A percentile compares a stretch with the other conserved stretches of the same genome.
Conservation (phyloP, 2,329 filamentous ascomycete genomes). For the Alternaria ventricosa region DNA sequence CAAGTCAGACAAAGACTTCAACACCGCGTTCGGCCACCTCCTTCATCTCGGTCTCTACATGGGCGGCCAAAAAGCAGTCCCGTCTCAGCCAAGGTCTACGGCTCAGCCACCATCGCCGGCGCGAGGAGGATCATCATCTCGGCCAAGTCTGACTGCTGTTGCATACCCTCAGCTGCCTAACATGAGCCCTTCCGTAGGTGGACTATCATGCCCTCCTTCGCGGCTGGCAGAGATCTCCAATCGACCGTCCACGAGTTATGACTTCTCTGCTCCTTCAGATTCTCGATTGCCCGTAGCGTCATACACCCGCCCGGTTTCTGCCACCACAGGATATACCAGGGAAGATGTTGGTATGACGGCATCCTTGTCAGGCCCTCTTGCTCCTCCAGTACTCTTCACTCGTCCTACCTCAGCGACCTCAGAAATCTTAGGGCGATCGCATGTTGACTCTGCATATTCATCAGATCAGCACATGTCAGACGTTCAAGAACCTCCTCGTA, state of each 20-base stretch:
- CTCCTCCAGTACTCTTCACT: slow-evolving; percentile 35
- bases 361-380: slow-evolving; percentile 20
- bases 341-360: not conserved
- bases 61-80: slow-evolving; percentile 18
- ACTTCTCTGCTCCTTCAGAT: slow-evolving; percentile 11
- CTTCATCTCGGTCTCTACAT: slow-evolving; percentile 42
- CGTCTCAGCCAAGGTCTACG: slow-evolving; percentile 15
- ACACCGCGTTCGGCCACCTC: slow-evolving; percentile 42
- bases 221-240: slow-evolving; percentile 32
- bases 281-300: slow-evolving; percentile 17
- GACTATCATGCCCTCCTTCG: slow-evolving; percentile 36
- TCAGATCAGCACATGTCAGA: slow-evolving; percentile 3
- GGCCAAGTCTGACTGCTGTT: not conserved
- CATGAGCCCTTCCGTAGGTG: not conserved
- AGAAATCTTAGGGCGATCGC: slow-evolving; percentile 9
- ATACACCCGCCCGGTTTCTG: slow-evolving; percentile 25
- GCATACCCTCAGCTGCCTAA: slow-evolving; percentile 1
- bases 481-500: slow-evolving; percentile 9
- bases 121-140: not conserved
- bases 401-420: slow-evolving; percentile 33
- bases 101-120: slow-evolving; percentile 11
- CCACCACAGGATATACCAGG: slow-evolving; percentile 9
- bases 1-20: slow-evolving; percentile 46
- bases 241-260: slow-evolving; percentile 31
- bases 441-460: not conserved